Evolutionary conservation across 2,329 filamentous ascomycete genomes (phyloP).

Genomic region (Epichloe bromicola): DNA sequence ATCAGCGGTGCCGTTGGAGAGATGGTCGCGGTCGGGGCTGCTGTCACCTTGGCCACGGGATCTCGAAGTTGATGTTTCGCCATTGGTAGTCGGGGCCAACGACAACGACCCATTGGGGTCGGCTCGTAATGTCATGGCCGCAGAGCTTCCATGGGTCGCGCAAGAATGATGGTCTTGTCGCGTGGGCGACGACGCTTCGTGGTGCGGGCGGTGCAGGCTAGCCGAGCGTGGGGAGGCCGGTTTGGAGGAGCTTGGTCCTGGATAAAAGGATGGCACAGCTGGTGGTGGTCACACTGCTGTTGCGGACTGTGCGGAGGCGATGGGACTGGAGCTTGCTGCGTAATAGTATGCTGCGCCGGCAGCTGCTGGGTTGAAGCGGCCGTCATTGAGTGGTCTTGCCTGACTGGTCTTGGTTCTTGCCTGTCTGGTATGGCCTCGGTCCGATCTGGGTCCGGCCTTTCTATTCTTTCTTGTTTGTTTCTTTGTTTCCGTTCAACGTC

Average conservation of each 20-base stretch:
- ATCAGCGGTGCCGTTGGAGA: constrained; percentile 14
- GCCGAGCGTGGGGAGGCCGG: constrained; percentile 6
- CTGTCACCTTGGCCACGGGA: constrained; percentile 17
- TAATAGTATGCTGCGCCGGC: neutral
- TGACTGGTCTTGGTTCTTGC: neutral
- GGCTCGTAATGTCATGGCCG: constrained; percentile 21
- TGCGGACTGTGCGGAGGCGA: neutral
- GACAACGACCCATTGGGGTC: constrained; percentile 20
- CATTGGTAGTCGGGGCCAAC: constrained; percentile 15
- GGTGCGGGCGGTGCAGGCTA: constrained; percentile 10
- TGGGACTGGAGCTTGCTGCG: neutral
- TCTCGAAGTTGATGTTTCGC: constrained; percentile 17
- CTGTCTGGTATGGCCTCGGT: neutral
- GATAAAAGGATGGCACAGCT: constrained; percentile 5
- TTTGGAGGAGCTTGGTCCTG: constrained; percentile 14
- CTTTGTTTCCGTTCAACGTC: too few relatives aligned
- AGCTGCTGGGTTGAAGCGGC: constrained; percentile 1
- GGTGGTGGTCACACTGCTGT: constrained; percentile 2
- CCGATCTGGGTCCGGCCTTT: neutral
- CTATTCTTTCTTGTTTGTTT: neutral
- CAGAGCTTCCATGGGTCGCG: constrained; percentile 12
- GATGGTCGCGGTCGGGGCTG: constrained; percentile 16
- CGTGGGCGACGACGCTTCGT: constrained; percentile 12
- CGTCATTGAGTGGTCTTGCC: neutral
- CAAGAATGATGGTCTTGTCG: constrained; percentile 10